Percentiles rank a stretch among this genome's conserved stretches.
phyloP scores from a whole-genome alignment of 441 rosid species.

The Kokia cookei region DNA sequence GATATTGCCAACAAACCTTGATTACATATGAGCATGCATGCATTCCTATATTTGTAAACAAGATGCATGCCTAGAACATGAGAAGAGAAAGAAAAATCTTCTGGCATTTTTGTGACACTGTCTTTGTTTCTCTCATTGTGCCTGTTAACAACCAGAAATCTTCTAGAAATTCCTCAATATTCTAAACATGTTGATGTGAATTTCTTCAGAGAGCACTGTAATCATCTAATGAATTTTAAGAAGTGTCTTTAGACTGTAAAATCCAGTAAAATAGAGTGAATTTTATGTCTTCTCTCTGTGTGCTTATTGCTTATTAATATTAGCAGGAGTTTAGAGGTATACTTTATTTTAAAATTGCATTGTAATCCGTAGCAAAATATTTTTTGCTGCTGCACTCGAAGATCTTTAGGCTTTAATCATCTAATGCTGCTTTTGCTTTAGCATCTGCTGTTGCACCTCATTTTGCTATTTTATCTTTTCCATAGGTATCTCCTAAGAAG shows the following conservation, averaged over 20 bases:
- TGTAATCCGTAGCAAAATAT: background rate
- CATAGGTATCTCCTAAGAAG: constrained; percentile 90
- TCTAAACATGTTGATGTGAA: background rate
- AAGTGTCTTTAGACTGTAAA: background rate
- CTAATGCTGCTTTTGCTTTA: background rate
- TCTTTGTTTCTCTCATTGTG: background rate
- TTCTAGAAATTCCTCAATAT: background rate
- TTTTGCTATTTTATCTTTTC: constrained; percentile 11
- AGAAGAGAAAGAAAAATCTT: background rate
- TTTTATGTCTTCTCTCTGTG: background rate
- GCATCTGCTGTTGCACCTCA: constrained; percentile 11
- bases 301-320: constrained; percentile 1
- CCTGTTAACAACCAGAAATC: background rate
- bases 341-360: background rate
- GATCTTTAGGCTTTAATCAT: background rate
- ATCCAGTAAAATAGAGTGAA: background rate
- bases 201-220: background rate
- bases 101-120: background rate
- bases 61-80: background rate
- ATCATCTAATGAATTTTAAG: background rate
- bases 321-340: background rate
- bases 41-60: background rate
- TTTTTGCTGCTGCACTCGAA: background rate
- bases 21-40: background rate
- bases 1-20: background rate